These are phyloP conservation scores for Neofusicoccum kwambonambiense DNA, from an alignment of 2,329 filamentous ascomycete genomes.

Conservation along the genomic window DNA sequence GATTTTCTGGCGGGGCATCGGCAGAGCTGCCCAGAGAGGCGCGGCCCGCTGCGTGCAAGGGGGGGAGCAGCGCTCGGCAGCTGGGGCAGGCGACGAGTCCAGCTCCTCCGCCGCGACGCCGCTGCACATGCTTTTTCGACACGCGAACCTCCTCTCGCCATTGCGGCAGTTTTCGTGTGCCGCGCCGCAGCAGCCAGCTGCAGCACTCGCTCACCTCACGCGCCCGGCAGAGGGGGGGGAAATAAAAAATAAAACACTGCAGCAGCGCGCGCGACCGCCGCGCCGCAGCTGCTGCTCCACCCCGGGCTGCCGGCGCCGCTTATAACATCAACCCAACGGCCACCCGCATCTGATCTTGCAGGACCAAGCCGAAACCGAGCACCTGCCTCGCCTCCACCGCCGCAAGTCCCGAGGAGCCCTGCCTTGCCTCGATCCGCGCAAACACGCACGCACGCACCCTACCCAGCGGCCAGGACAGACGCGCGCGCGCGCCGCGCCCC, in stretches of 20 bases:
- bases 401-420: neutral
- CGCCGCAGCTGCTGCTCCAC: neutral
- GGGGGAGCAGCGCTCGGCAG: neutral
- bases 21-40: conserved; percentile 5
- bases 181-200: neutral
- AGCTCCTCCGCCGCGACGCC: neutral
- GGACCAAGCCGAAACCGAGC: neutral
- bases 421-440: no score
- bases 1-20: neutral
- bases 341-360: neutral
- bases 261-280: neutral
- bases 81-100: neutral
- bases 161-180: neutral
- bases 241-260: neutral
- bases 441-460: neutral
- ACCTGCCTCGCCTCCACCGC: neutral
- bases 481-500: no score
- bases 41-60: conserved; percentile 13
- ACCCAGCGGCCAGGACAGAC: conserved; percentile 5
- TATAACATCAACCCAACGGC: conserved; percentile 3
- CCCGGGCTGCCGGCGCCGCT: neutral
- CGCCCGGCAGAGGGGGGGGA: neutral
- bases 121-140: neutral
- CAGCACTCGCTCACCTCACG: neutral
- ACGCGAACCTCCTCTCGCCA: neutral